A percentile compares a stretch with the other conserved stretches of the same genome.
These are phyloP conservation scores for Botrytis galanthina DNA, from an alignment of 2,329 filamentous ascomycete genomes.

Conservation along the genomic window DNA sequence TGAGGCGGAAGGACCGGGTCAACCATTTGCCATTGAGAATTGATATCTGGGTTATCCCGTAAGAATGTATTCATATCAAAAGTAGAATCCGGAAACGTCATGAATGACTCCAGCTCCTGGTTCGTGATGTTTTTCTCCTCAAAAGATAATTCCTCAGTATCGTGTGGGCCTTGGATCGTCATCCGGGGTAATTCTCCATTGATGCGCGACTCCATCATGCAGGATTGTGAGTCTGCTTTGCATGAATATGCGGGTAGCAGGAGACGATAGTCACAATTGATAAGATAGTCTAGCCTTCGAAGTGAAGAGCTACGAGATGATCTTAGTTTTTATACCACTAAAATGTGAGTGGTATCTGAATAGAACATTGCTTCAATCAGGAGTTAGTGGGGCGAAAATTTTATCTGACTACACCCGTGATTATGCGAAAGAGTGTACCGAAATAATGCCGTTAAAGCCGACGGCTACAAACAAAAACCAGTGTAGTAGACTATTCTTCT, in stretches of 20 bases:
- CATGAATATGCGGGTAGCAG: not conserved
- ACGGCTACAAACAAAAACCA: not conserved
- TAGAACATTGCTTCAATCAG: not conserved
- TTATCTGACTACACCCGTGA: constrained; percentile 8
- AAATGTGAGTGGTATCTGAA: not conserved
- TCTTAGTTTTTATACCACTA: not conserved
- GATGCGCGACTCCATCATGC: not conserved
- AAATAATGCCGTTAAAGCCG: constrained; percentile 1
- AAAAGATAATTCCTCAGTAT: not conserved
- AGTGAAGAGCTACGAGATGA: not conserved
- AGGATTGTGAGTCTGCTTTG: not conserved
- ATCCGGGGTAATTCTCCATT: not conserved
- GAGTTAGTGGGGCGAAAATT: constrained; percentile 9
- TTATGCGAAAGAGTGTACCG: not conserved
- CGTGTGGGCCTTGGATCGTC: not conserved
- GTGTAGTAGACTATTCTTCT: not conserved
- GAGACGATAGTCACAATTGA: not conserved
- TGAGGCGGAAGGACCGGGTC: not conserved
- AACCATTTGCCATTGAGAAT: constrained; percentile 5
- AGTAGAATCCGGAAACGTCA: not conserved
- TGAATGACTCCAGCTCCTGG: not conserved
- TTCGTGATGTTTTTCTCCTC: not conserved
- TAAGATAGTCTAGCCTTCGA: not conserved
- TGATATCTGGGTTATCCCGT: not conserved
- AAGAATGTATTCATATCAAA: not conserved